Base-by-base conservation (phyloP, 2,329 filamentous ascomycete genomes). In the Aspergillus fischeri region DNA sequence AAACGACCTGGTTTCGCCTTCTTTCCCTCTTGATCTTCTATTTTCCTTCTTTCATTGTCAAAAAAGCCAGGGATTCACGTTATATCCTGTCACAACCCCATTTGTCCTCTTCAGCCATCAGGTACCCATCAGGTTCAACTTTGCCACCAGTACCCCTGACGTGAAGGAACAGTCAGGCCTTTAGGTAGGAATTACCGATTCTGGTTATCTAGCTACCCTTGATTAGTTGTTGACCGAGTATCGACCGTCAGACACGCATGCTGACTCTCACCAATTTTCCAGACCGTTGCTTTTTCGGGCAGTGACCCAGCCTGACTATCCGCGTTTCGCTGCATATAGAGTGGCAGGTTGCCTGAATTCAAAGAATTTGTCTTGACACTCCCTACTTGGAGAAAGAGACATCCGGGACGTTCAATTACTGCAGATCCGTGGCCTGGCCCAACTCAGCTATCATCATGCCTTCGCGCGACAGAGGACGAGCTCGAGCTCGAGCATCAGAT, bases 401-500 rank as follows among this genome's bases (percentile, higher is more conserved):
- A 8, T 38, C 35, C 14, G 38, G 21, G 7, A 7, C 49, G 6
- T 17, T 17, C 28, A 11, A 24, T 21, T 17, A 9, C 25, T 17
- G 20, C 32, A 41, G 29, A 21, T 32, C 17, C 27, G 10, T 50
- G 25, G 0, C 21, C 24, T 9, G 29, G 20, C 11, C 25, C 9
- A 11, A 14, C 25, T 20, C 49, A 45, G 24, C 38, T 41, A 41
- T 44, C 52, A 61, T 41, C 21, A 76, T 75, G 72, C 67, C 73
- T 49, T 62, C 63, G 64, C 67, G 68, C 48, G 69, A 71, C 45
- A 75, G 71, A 60, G 67, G 67, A 53, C 70, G 70, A 41, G 63
- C 67, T 14, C 70, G 64, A 60, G 52, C 64, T 48, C 66, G 73
- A 60, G 68, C 66, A 27, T 67, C 70, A 5, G 75, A 77, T 27